Evolutionary conservation across 176 grass and related monocot genomes (phyloP), one percentile per base, ranked within the genome.

Genomic region (Oryza rufipogon): DNA sequence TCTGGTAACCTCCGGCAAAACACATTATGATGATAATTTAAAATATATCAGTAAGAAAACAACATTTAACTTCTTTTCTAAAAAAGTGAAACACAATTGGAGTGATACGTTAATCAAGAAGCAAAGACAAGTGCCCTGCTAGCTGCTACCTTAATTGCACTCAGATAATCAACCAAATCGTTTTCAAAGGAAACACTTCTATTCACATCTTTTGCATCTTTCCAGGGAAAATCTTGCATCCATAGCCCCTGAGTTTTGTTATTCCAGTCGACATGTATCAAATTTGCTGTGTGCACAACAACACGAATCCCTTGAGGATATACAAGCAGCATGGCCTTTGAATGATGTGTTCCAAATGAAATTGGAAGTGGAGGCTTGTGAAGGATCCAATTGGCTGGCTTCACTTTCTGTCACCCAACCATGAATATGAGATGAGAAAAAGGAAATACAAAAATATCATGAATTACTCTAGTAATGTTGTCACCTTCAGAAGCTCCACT

Each of bases 211-310:
- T 76, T 87, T 80, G 70, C 36, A 77, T 95, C 91, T 87, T 95
- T 95, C 93, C 91, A 94, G 42, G 96, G 96, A 47, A 98, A 98
- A 82, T 95, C 96, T 94, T 98, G 96, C 86, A 89, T 92, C 93
- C 93, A 98, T 32, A 95, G 74, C 26, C 93, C 96, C 63, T 98
- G 96, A 75, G 80, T 93, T 95, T 98, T 98, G 87, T 98, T 92
- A 79, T 87, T 95, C 96, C 96, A 98, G 84, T 98, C 96, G 80
- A 98, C 93, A 75, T 95, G 63, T 81, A 98, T 98, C 86, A 95
- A 77, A 93, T 98, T 98, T 83, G 96, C 91, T 58, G 96, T 95
- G 80, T 98, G 96, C 56, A 98, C 91, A 87, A 93, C 92, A 92
- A 98, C 80, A 60, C 91, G 89, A 52, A 98, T 82, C 30, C 96